Percentiles rank a stretch among this genome's conserved stretches.
These are phyloP conservation scores for Irpex sp. DNA, from an alignment of 1,284 basidiomycete genomes.

Conservation along the genomic window DNA sequence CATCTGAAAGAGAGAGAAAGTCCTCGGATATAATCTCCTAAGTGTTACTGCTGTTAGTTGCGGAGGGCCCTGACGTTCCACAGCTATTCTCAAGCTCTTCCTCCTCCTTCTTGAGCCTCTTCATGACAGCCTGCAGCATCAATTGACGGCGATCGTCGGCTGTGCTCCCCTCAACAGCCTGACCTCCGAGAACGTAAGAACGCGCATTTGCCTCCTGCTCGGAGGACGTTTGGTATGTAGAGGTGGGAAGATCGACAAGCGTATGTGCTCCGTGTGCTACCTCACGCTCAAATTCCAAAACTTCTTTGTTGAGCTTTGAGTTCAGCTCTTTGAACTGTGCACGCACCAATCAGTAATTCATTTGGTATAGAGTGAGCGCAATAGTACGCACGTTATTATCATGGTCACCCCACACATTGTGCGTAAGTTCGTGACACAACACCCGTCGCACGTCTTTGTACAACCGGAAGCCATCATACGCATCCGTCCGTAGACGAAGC, in stretches of 20 bases:
- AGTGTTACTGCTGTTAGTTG: neutral
- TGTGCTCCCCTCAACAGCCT: constrained; percentile 33
- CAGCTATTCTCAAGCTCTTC: constrained; percentile 71
- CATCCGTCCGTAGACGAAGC: constrained; percentile 63
- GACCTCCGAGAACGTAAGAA: constrained; percentile 25
- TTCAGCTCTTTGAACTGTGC: constrained; percentile 71
- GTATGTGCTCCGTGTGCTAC: constrained; percentile 50
- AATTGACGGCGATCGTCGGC: constrained; percentile 52
- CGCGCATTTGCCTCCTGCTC: constrained; percentile 53
- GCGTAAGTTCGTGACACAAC: constrained; percentile 73
- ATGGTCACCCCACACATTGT: constrained; percentile 71
- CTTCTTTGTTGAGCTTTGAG: constrained; percentile 70
- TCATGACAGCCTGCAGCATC: constrained; percentile 56
- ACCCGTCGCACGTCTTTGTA: constrained; percentile 66
- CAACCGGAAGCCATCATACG: constrained; percentile 64
- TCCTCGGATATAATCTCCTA: no score
- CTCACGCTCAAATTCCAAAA: constrained; percentile 61
- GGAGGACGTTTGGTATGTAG: constrained; percentile 47
- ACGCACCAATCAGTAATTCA: neutral
- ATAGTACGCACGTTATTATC: constrained; percentile 58
- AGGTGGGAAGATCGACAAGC: constrained; percentile 34
- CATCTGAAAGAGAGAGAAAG: no score
- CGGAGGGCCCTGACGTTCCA: constrained; percentile 41
- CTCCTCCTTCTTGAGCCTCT: constrained; percentile 56
- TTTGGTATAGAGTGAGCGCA: neutral